Percentiles rank a stretch among this genome's conserved stretches.
Conservation (phyloP, 768 basidiomycete genomes). For the Mycena albidolilacea region DNA sequence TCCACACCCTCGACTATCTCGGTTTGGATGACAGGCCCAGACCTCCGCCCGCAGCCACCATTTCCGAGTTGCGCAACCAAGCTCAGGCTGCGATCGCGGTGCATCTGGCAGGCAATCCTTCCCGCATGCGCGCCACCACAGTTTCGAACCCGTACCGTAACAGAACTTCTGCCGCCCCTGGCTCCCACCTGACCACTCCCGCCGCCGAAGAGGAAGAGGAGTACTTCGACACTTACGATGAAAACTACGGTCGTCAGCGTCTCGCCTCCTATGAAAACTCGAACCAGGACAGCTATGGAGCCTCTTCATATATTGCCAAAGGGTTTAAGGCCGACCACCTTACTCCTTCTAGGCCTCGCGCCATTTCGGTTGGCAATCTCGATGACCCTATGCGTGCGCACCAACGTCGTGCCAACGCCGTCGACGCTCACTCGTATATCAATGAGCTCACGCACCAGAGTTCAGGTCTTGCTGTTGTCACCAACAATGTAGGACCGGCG, state of each 20-base stretch:
- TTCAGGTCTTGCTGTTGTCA: constrained; percentile 54
- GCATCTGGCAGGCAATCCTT: constrained; percentile 79
- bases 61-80: constrained; percentile 90
- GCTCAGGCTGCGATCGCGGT: constrained; percentile 92
- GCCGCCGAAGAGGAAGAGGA: constrained; percentile 84
- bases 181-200: constrained; percentile 75
- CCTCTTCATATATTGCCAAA: constrained; percentile 76
- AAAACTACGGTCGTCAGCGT: constrained; percentile 67
- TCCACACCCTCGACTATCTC: constrained; percentile 96
- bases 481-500: constrained; percentile 58
- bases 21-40: constrained; percentile 89
- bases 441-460: constrained; percentile 67
- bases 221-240: constrained; percentile 75
- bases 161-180: constrained; percentile 66
- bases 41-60: constrained; percentile 87
- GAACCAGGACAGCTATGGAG: constrained; percentile 65
- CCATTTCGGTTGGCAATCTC: constrained; percentile 90
- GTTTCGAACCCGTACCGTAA: constrained; percentile 94
- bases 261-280: constrained; percentile 74
- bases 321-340: constrained; percentile 87
- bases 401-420: constrained; percentile 74
- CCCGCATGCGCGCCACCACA: constrained; percentile 89
- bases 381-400: constrained; percentile 84
- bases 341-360: constrained; percentile 75
- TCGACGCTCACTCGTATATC: constrained; percentile 72